These are phyloP conservation scores for Alternaria dauci DNA, from an alignment of 2,329 filamentous ascomycete genomes.

Conservation along the genomic window DNA sequence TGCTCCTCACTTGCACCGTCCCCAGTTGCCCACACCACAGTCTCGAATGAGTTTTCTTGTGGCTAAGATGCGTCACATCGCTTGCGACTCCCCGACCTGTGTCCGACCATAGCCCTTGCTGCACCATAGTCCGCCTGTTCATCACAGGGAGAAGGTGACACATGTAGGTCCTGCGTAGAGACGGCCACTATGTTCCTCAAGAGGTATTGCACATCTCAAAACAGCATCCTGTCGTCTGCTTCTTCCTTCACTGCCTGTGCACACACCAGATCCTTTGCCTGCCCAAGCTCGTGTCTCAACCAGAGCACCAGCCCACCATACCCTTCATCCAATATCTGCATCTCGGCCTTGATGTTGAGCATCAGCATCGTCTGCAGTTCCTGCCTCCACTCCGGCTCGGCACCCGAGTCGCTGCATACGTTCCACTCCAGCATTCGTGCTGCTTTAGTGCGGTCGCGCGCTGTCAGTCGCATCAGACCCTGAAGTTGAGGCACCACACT, in stretches of 20 bases:
- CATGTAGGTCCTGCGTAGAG: background rate
- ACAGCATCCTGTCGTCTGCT: constrained; percentile 40
- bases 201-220: constrained; percentile 19
- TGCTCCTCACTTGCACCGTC: constrained; percentile 9
- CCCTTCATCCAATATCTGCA: constrained; percentile 70
- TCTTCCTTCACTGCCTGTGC: constrained; percentile 5
- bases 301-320: constrained; percentile 44
- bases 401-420: constrained; percentile 40
- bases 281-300: constrained; percentile 35
- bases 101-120: background rate
- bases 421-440: constrained; percentile 60
- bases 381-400: constrained; percentile 54
- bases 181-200: background rate
- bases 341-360: constrained; percentile 78
- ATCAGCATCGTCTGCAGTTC: constrained; percentile 78
- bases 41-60: background rate
- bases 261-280: constrained; percentile 7
- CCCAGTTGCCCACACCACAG: background rate
- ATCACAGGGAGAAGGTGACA: constrained; percentile 4
- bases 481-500: constrained; percentile 37
- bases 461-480: constrained; percentile 61
- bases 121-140: background rate
- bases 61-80: background rate
- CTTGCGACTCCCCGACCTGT: background rate
- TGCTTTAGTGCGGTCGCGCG: constrained; percentile 67